Percentiles rank a stretch among this genome's conserved stretches.
phyloP scores from a whole-genome alignment of 805 yeast genomes.

The Kurtzmaniella cleridarum region DNA sequence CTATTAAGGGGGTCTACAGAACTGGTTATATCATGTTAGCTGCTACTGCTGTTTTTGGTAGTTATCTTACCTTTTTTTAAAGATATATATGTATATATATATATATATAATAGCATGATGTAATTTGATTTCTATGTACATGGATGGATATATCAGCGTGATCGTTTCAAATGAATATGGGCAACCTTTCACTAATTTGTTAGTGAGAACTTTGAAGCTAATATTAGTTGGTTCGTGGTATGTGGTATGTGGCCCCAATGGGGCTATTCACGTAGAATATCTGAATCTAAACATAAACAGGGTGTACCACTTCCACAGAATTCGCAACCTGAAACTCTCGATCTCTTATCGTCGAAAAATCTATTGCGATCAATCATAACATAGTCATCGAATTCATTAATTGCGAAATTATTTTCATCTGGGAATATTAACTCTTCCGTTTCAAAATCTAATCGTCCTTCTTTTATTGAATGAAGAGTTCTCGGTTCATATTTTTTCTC shows the following conservation, averaged over 20 bases:
- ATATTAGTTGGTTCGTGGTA: too few species aligned
- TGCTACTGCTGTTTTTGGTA: constrained; percentile 51
- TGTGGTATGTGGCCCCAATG: too few species aligned
- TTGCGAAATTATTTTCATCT: not conserved
- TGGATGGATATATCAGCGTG: too few species aligned
- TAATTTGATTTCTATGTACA: not conserved
- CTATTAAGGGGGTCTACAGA: constrained; percentile 82
- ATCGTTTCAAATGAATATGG: too few species aligned
- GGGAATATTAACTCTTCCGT: not conserved
- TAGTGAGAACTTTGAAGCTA: too few species aligned
- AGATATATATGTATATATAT: too few species aligned
- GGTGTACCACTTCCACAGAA: constrained; percentile 36
- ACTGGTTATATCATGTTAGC: constrained; percentile 86
- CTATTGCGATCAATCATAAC: not conserved
- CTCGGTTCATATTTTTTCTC: constrained; percentile 1
- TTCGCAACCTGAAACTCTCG: constrained; percentile 20
- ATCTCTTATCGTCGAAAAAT: not conserved
- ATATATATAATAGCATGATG: constrained; percentile 3
- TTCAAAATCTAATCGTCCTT: not conserved
- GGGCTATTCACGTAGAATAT: constrained; percentile 9
- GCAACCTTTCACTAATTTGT: too few species aligned
- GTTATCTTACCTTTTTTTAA: constrained; percentile 47
- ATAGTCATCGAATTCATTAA: constrained; percentile 3
- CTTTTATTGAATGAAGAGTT: not conserved
- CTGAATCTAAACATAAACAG: constrained; percentile 39